Evolutionary conservation across 306 rosid genomes (phyloP), one percentile per base, ranked within the genome.

Genomic region (Dalbergia oliveri): DNA sequence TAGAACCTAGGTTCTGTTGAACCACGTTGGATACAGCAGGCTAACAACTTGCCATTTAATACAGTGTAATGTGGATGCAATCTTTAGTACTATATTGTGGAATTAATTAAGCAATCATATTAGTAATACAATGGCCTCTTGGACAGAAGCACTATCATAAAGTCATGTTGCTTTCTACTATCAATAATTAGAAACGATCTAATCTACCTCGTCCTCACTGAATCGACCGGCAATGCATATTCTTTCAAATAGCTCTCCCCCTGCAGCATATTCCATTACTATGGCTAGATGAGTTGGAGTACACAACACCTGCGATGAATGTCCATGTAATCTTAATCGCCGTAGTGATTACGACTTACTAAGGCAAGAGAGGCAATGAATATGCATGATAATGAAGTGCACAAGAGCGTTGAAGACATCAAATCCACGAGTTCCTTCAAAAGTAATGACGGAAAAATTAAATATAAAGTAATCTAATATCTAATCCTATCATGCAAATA

Each of bases 221-320:
- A 96, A 96, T 90, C 97, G 90, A 68, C 99, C 99, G 4, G 99
- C 99, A 78, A 79, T 90, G 84, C 98, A 91, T 82, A 96, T 96
- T 83, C 93, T 93, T 86, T 89, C 98, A 80, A 93, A 96, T 64
- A 96, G 89, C 80, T 96, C 99, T 84, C 99, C 99, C 3, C 97
- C 98, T 0, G 97, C 89, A 44, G 97, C 99, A 88, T 93, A 96
- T 90, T 96, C 99, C 99, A 96, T 96, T 60, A 96, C 89, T 66
- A 96, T 91, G 70, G 97, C 98, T 71, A 96, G 90, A 82, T 96
- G 97, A 41, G 92, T 91, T 34, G 97, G 89, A 80, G 99, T 93
- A 9, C 93, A 80, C 73, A 90, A 80, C 60, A 93, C 99, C 99
- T 96, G 83, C 71, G 5, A 64, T 51, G 11, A 66, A 57, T 69